Evolutionary conservation across 225 moss, liverwort and hornwort genomes (phyloP).

Genomic region (Bryoerythrophyllum caledonicum): DNA sequence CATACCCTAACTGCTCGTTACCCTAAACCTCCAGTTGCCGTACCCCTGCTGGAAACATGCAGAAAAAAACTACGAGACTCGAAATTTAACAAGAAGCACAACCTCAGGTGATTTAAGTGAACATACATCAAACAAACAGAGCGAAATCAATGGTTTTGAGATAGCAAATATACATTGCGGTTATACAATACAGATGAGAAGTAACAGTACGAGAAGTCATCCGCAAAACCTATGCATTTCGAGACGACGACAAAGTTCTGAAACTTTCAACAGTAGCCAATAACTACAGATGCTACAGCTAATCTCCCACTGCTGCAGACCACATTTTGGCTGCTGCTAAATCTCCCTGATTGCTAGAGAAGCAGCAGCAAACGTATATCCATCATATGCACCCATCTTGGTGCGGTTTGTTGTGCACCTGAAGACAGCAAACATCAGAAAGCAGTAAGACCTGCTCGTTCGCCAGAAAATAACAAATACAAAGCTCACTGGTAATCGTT

Average conservation of each 20-base stretch:
- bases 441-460: neutral
- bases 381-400: constrained; percentile 10
- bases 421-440: neutral
- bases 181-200: too few species aligned
- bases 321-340: constrained; percentile 9
- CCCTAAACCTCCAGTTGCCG: neutral
- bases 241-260: neutral
- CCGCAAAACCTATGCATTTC: neutral
- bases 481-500: neutral
- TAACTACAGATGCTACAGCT: neutral
- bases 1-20: constrained; percentile 21
- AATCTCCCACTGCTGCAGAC: neutral
- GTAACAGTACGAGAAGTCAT: too few species aligned
- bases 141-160: neutral
- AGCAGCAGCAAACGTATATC: constrained; percentile 17
- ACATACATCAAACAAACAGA: neutral
- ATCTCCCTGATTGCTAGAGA: neutral
- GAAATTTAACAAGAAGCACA: neutral
- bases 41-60: neutral
- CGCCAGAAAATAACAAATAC: neutral
- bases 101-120: neutral
- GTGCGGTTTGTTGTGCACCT: neutral
- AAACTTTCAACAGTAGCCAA: neutral
- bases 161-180: neutral
- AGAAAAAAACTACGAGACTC: too few species aligned